Evolutionary conservation across 2,329 filamentous ascomycete species (phyloP).

Genomic region (Trichophyton rubrum): DNA sequence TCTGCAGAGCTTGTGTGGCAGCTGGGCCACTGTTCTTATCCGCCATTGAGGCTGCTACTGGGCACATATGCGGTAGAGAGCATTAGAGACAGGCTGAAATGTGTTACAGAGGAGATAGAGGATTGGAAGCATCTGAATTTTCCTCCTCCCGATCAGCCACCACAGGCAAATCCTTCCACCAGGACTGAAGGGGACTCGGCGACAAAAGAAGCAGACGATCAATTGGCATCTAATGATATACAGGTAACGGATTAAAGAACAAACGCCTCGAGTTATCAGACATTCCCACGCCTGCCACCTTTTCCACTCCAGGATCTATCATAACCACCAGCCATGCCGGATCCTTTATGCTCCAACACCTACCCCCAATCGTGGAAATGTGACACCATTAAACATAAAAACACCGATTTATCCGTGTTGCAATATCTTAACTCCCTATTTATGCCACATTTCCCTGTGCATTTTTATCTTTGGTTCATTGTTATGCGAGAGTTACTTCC

Average conservation of each 20-base stretch:
- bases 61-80: conserved; percentile 94
- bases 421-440: neutral
- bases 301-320: neutral
- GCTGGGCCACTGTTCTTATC: conserved; percentile 86
- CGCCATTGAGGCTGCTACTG: conserved; percentile 71
- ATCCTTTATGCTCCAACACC: neutral
- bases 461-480: neutral
- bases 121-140: conserved; percentile 85
- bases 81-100: conserved; percentile 75
- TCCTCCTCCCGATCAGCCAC: conserved; percentile 28
- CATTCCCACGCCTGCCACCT: neutral
- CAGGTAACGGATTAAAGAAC: neutral
- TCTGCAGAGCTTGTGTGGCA: conserved; percentile 92
- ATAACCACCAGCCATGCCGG: neutral
- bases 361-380: neutral
- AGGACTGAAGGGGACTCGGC: neutral
- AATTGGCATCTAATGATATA: neutral
- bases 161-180: neutral
- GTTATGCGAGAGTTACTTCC: neutral
- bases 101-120: conserved; percentile 87
- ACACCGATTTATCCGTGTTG: neutral
- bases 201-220: neutral
- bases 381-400: neutral
- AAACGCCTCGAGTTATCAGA: neutral
- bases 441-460: neutral